Conservation (phyloP, 73 alveolate species). For the Paramecium sexaurelia region DNA sequence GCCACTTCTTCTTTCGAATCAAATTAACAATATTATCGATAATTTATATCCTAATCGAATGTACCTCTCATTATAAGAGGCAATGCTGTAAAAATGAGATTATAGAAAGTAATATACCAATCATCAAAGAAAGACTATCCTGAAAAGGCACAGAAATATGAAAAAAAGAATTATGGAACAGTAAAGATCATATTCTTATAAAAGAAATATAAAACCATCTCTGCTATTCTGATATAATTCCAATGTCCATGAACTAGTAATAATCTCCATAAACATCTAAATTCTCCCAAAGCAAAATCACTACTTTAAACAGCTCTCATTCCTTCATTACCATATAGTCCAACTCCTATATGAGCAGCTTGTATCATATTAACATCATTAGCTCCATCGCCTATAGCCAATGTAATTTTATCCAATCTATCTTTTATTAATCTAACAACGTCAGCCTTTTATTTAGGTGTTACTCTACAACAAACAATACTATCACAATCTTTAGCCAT, state of each 20-base stretch:
- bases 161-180: conserved; percentile 86
- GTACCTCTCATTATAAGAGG: conserved; percentile 59
- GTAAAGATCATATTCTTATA: conserved; percentile 94
- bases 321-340: conserved; percentile 98
- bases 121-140: conserved; percentile 96
- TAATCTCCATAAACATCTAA: conserved; percentile 87
- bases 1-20: neutral
- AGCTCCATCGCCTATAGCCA: conserved; percentile 99
- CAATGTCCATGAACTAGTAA: conserved; percentile 93
- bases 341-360: conserved; percentile 87
- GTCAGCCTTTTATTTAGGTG: conserved; percentile 93
- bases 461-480: conserved; percentile 90
- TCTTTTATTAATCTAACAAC: conserved; percentile 91
- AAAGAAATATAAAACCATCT: conserved; percentile 95
- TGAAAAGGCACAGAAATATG: conserved; percentile 89
- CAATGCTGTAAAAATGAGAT: conserved; percentile 89
- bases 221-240: conserved; percentile 92
- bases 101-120: conserved; percentile 95
- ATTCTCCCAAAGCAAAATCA: conserved; percentile 93
- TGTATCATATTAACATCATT: conserved; percentile 97
- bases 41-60: conserved; percentile 62
- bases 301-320: conserved; percentile 96
- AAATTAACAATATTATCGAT: conserved; percentile 5
- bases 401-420: conserved; percentile 73
- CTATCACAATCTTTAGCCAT: conserved; percentile 74